phyloP scores from a whole-genome alignment of 2,329 filamentous ascomycete genomes.

The Claviceps africana region DNA sequence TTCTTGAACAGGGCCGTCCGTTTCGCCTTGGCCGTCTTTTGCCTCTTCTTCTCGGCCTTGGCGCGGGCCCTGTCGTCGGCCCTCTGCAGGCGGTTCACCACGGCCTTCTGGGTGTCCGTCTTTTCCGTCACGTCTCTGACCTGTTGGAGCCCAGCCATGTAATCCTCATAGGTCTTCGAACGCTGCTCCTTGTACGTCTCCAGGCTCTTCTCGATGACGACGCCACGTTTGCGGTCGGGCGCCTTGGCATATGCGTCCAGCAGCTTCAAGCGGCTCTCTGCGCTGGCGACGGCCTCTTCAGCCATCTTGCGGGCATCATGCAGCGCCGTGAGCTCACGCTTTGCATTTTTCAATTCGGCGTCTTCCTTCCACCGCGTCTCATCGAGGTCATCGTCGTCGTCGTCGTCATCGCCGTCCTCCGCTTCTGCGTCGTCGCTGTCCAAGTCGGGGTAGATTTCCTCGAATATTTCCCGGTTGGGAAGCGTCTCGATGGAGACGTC shows the following conservation, averaged over 20 bases:
- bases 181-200: conserved; percentile 29
- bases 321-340: conserved; percentile 16
- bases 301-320: conserved; percentile 9
- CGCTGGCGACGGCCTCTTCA: not conserved
- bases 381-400: conserved; percentile 16
- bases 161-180: conserved; percentile 26
- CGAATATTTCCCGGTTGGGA: conserved; percentile 34
- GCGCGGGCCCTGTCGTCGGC: conserved; percentile 14
- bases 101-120: conserved; percentile 18
- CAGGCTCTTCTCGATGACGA: conserved; percentile 24
- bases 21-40: conserved; percentile 22
- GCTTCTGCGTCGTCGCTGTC: conserved; percentile 10
- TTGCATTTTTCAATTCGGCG: conserved; percentile 11
- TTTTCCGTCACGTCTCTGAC: conserved; percentile 20
- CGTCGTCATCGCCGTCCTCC: not conserved
- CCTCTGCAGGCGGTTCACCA: conserved; percentile 18
- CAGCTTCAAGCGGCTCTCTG: conserved; percentile 23
- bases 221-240: conserved; percentile 19
- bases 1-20: conserved; percentile 22
- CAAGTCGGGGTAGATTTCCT: conserved; percentile 35
- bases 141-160: conserved; percentile 18
- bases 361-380: conserved; percentile 9
- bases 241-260: conserved; percentile 24
- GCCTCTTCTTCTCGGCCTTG: conserved; percentile 16
- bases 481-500: conserved; percentile 47